Base-by-base conservation (phyloP, 441 rosid genomes). In the Cnidoscolus chayamansa region DNA sequence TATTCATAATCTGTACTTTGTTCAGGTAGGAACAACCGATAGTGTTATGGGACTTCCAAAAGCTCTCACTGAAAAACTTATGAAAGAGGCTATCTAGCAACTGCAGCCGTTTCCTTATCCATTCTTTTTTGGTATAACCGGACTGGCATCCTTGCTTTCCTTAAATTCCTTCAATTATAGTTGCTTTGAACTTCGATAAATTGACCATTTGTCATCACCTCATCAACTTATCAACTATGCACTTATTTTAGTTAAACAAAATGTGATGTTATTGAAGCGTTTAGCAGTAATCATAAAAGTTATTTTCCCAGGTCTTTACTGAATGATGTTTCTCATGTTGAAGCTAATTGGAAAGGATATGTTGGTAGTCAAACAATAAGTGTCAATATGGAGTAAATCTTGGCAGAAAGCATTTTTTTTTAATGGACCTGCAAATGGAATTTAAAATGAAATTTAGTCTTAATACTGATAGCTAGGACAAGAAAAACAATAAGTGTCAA, bases 41-140 rank as follows among this genome's bases (percentile, higher is more conserved):
- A 88, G 92, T 17, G 88, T 92, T 67, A 92, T 88, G 94, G 99
- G 99, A 79, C 97, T 94, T 73, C 83, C 98, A 57, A 94, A 86
- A 84, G 85, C 84, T 72, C 92, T 90, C 72, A 88, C 93, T 0
- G 86, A 86, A 78, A 86, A 85, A 74, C 89, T 92, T 72, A 81
- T 92, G 25, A 67, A 55, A 68, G 96, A 90, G 75, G 94, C 76
- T 17, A 51, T 75, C 20, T 75, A 72, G 63, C 25, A 40, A 53
- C 47, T 20, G 25, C 59, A 55, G n/a, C 63, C 16, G 25, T 43
- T 60, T 37, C 19, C 25, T 13, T 54, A 48, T 19, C 17, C 43
- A 13, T 60, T 63, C 78, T 32, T 75, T 25, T 4, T 40, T 25
- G 74, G 71, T 56, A 47, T 20, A 45, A 43, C 30, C 47, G 31